These are phyloP conservation scores for Beta vulgaris DNA, from an alignment of 148 eudicot species.

Conservation along the genomic window DNA sequence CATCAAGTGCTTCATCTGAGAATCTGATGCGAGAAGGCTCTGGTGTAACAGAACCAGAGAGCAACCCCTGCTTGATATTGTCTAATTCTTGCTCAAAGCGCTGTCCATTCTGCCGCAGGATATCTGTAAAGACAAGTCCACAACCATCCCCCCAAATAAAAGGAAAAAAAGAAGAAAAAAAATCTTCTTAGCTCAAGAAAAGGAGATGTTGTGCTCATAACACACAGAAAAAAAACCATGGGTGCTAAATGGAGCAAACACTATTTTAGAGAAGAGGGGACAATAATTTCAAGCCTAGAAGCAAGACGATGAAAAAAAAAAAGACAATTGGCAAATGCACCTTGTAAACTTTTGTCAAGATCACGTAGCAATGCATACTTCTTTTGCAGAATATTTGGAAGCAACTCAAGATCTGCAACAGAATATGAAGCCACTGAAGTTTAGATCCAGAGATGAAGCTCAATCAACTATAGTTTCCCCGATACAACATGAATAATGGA, in stretches of 20 bases:
- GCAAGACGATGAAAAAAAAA: too few relatives aligned
- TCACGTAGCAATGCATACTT: slow-evolving; percentile 81
- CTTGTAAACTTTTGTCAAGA: slow-evolving; percentile 84
- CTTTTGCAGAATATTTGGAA: slow-evolving; percentile 73
- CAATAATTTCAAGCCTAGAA: not conserved
- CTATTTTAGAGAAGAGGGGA: not conserved
- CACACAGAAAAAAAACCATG: not conserved
- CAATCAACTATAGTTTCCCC: not conserved
- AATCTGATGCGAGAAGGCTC: slow-evolving; percentile 61
- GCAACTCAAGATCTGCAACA: slow-evolving; percentile 68
- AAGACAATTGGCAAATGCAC: slow-evolving; percentile 58
- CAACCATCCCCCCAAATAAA: not conserved
- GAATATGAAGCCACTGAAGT: not conserved
- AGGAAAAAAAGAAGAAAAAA: slow-evolving; percentile 1
- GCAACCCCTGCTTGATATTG: slow-evolving; percentile 53
- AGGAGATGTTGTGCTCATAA: slow-evolving; percentile 14
- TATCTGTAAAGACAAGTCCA: slow-evolving; percentile 36
- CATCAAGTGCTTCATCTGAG: slow-evolving; percentile 92
- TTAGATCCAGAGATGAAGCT: not conserved
- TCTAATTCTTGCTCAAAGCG: slow-evolving; percentile 81
- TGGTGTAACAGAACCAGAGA: slow-evolving; percentile 54
- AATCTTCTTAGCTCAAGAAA: too few relatives aligned
- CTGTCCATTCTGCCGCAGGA: slow-evolving; percentile 77
- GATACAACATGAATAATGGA: not conserved
- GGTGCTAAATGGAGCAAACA: not conserved